A percentile compares a stretch with the other conserved stretches of the same genome.
These are phyloP conservation scores for Sedum album DNA, from an alignment of 164 flowering plant species.

Conservation along the genomic window DNA sequence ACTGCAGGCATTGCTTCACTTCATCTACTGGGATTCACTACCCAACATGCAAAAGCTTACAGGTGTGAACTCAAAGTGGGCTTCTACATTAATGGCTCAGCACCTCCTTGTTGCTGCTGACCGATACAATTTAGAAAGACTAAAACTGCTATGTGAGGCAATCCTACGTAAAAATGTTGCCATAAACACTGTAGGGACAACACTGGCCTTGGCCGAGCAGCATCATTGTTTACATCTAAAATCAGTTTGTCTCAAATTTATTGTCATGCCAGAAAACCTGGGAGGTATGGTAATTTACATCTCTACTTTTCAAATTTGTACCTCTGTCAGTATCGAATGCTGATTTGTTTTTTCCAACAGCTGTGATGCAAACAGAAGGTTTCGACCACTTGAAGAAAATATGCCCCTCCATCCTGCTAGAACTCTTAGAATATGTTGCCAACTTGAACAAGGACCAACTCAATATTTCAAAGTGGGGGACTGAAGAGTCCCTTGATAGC, in stretches of 20 bases:
- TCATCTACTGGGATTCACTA: no score
- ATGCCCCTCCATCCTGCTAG: conserved; percentile 61
- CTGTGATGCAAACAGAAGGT: no score
- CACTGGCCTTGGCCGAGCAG: conserved; percentile 92
- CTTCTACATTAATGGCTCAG: conserved; percentile 82
- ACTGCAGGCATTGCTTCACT: no score
- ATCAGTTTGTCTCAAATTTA: conserved; percentile 71
- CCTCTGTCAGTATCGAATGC: no score
- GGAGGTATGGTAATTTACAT: conserved; percentile 28
- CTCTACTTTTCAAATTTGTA: neutral
- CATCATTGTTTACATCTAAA: conserved; percentile 85
- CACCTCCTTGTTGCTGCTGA: no score
- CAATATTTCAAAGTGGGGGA: conserved; percentile 29
- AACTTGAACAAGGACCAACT: conserved; percentile 42
- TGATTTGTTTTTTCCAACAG: no score
- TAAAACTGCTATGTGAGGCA: conserved; percentile 82
- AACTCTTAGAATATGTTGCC: conserved; percentile 67
- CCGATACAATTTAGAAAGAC: conserved; percentile 81
- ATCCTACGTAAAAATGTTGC: conserved; percentile 74
- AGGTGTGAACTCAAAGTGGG: conserved; percentile 69
- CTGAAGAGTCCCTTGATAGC: conserved; percentile 50
- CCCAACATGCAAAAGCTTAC: conserved; percentile 73
- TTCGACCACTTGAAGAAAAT: conserved; percentile 61
- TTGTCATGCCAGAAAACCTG: conserved; percentile 61
- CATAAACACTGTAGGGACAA: conserved; percentile 88